A percentile compares a stretch with the other conserved stretches of the same genome.
Conservation (phyloP, 352 stramenopile species). For the Phytopythium aichiense region DNA sequence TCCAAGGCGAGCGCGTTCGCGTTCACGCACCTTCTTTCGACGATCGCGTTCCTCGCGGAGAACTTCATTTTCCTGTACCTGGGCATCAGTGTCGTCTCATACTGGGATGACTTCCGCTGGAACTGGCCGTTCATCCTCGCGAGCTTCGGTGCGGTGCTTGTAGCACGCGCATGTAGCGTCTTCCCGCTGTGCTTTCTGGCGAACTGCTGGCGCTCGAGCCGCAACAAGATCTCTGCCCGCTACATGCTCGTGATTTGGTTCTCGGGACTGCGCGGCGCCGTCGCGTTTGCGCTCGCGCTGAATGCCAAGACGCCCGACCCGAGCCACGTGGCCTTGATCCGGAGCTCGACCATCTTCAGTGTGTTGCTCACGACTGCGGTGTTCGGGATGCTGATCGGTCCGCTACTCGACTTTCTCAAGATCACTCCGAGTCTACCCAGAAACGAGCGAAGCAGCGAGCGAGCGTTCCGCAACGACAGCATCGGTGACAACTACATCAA, state of each 20-base stretch:
- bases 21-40: slow-evolving; percentile 60
- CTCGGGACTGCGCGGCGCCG: slow-evolving; percentile 85
- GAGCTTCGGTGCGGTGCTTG: slow-evolving; percentile 39
- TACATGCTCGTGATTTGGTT: slow-evolving; percentile 92
- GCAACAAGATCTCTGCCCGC: slow-evolving; percentile 42
- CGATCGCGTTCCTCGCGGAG: slow-evolving; percentile 59
- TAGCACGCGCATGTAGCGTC: slow-evolving; percentile 60
- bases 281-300: slow-evolving; percentile 69
- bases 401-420: slow-evolving; percentile 24
- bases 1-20: slow-evolving; percentile 46
- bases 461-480: background rate
- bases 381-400: slow-evolving; percentile 40
- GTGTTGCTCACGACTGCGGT: slow-evolving; percentile 53
- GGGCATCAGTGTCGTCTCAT: slow-evolving; percentile 68
- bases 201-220: slow-evolving; percentile 36
- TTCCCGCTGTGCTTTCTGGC: slow-evolving; percentile 66
- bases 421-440: background rate
- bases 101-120: slow-evolving; percentile 51
- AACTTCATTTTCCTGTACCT: slow-evolving; percentile 78
- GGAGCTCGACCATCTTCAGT: slow-evolving; percentile 50
- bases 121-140: slow-evolving; percentile 64
- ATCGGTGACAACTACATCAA: background rate
- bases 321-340: slow-evolving; percentile 36
- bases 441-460: background rate
- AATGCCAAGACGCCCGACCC: slow-evolving; percentile 18